phyloP scores from a whole-genome alignment of 495 filamentous ascomycete species.

The Friedmanniomyces simplex region DNA sequence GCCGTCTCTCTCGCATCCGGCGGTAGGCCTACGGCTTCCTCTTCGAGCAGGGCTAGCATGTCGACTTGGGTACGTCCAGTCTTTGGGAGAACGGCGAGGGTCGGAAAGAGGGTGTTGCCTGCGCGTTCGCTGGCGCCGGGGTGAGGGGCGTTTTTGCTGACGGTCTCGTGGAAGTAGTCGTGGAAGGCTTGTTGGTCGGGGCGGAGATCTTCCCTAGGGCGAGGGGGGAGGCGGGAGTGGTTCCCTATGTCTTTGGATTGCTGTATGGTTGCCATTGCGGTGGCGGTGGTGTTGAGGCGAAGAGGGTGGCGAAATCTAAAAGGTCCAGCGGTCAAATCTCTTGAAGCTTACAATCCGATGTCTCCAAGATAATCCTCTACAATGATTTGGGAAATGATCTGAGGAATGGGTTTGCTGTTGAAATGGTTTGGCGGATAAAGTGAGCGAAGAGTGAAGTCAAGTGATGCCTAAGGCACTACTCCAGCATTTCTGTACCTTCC shows the following conservation, averaged over 20 bases:
- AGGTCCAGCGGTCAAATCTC: no score
- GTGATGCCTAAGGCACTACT: no score
- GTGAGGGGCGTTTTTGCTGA: constrained; percentile 1
- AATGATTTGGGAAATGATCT: no score
- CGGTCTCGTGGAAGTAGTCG: constrained; percentile 1
- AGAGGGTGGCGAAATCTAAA: no score
- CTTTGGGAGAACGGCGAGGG: not conserved
- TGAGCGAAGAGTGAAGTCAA: not conserved
- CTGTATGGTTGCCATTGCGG: not conserved
- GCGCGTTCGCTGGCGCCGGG: constrained; percentile 2
- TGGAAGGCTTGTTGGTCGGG: constrained; percentile 2
- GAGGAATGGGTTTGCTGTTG: no score
- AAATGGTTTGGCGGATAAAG: no score
- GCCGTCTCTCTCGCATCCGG: not conserved
- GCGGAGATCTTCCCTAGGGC: not conserved
- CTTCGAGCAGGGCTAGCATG: not conserved
- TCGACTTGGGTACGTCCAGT: not conserved
- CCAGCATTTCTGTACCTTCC: not conserved
- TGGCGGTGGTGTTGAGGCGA: no score
- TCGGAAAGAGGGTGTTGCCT: not conserved
- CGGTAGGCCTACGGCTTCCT: not conserved
- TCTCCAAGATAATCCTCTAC: no score
- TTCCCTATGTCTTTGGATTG: not conserved
- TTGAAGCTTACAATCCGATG: no score
- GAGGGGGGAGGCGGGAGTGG: not conserved